Conservation (phyloP, 2,329 filamentous ascomycete species). For the Thermochaetoides dissita region DNA sequence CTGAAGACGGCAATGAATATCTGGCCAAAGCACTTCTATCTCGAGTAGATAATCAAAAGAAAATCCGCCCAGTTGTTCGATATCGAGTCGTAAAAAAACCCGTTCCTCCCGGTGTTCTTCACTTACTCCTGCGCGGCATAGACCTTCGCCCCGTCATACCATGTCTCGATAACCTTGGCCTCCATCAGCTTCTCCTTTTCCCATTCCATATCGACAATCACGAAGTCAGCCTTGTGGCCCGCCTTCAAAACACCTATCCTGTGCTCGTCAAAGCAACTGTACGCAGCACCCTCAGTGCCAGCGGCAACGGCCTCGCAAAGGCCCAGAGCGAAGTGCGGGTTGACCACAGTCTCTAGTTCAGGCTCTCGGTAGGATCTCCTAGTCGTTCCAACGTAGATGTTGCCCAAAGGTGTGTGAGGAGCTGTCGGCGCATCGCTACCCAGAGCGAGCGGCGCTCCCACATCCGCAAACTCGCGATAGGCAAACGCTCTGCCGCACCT, state of each 20-base stretch:
- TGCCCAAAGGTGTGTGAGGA: conserved; percentile 37
- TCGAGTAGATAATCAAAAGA: conserved; percentile 19
- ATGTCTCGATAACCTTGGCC: conserved; percentile 36
- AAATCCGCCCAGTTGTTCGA: neutral
- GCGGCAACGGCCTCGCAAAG: conserved; percentile 39
- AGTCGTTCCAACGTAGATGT: conserved; percentile 46
- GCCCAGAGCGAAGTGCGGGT: conserved; percentile 38
- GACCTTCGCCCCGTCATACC: conserved; percentile 34
- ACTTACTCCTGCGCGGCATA: conserved; percentile 21
- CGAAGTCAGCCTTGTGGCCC: conserved; percentile 45
- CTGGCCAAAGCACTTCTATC: conserved; percentile 23
- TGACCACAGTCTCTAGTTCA: conserved; percentile 27
- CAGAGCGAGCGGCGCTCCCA: conserved; percentile 40
- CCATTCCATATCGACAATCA: conserved; percentile 37
- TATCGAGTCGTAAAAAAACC: neutral
- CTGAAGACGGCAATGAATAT: conserved; percentile 34
- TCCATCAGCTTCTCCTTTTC: conserved; percentile 30
- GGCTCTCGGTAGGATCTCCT: conserved; percentile 39
- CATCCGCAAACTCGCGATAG: conserved; percentile 45
- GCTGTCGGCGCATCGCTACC: conserved; percentile 48
- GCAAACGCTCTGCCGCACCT: conserved; percentile 47
- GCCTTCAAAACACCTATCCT: conserved; percentile 37
- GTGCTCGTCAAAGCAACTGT: conserved; percentile 42
- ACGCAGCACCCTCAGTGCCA: conserved; percentile 41
- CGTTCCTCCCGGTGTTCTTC: neutral